phyloP scores from a whole-genome alignment of 1,284 basidiomycete genomes.

The Ustilago lituana region DNA sequence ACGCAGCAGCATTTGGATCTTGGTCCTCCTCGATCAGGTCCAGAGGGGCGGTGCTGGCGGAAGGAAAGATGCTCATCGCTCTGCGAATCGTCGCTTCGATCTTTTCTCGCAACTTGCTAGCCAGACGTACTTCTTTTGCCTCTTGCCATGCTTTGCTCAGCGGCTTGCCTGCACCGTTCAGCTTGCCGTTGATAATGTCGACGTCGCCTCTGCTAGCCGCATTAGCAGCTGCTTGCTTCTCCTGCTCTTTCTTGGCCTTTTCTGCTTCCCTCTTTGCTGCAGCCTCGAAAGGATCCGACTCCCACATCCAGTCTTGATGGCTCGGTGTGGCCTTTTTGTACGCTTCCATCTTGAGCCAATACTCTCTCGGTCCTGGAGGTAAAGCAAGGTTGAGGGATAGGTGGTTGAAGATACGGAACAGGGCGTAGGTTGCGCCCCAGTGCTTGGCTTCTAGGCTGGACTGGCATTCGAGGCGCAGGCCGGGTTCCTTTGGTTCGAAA shows the following conservation, averaged over 20 bases:
- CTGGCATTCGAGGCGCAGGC: slow-evolving; percentile 51
- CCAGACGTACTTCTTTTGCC: slow-evolving; percentile 87
- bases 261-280: slow-evolving; percentile 55
- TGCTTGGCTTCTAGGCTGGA: slow-evolving; percentile 62
- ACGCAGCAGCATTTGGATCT: slow-evolving; percentile 3
- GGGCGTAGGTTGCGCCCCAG: slow-evolving; percentile 67
- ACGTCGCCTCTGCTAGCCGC: slow-evolving; percentile 32
- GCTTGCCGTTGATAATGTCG: slow-evolving; percentile 30
- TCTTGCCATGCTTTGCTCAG: slow-evolving; percentile 73
- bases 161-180: slow-evolving; percentile 37
- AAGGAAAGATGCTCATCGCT: slow-evolving; percentile 69
- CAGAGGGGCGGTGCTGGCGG: slow-evolving; percentile 38
- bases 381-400: slow-evolving; percentile 60
- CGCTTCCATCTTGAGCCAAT: slow-evolving; percentile 62
- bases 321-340: slow-evolving; percentile 58
- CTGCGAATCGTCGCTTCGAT: slow-evolving; percentile 85
- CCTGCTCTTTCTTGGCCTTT: slow-evolving; percentile 52
- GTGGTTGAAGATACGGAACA: slow-evolving; percentile 64
- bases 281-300: slow-evolving; percentile 65
- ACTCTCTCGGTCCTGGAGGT: slow-evolving; percentile 65
- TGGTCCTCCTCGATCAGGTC: slow-evolving; percentile 40
- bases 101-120: slow-evolving; percentile 77
- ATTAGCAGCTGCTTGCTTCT: slow-evolving; percentile 37
- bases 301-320: slow-evolving; percentile 62
- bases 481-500: slow-evolving; percentile 63